These are phyloP conservation scores for Plantago major DNA, from an alignment of 257 asterid species.

Conservation along the genomic window DNA sequence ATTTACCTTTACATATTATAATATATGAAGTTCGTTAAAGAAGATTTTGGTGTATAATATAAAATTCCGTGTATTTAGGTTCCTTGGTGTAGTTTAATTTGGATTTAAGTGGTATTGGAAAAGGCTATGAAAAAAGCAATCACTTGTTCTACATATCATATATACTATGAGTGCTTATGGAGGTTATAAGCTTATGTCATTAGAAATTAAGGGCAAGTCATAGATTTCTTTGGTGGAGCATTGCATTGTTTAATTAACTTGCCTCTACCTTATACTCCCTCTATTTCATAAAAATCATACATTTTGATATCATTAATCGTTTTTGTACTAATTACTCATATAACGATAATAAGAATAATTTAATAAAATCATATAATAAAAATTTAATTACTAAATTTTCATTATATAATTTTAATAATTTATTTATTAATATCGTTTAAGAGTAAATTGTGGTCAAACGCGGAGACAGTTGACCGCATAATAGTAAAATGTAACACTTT, in stretches of 20 bases:
- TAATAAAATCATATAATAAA: no score
- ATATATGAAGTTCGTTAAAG: constrained; percentile 52
- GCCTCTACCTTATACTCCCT: no score
- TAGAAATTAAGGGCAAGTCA: background rate
- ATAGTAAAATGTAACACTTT: no score
- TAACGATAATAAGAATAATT: no score
- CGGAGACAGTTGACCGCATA: no score
- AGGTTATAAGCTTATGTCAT: constrained; percentile 3
- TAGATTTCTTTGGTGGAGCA: constrained; percentile 10
- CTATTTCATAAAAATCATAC: no score
- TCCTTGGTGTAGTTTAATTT: constrained; percentile 6
- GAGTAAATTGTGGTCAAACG: no score
- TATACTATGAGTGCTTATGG: background rate
- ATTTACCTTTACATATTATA: background rate
- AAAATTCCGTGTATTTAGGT: background rate
- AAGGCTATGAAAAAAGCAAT: background rate
- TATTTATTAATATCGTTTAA: no score
- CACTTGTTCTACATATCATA: background rate
- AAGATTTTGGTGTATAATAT: constrained; percentile 8
- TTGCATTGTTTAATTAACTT: background rate
- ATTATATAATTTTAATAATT: no score
- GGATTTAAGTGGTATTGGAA: background rate
- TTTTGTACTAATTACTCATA: no score
- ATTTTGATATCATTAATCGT: no score
- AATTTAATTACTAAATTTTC: no score